Evolutionary conservation across 495 filamentous ascomycete species (phyloP).

Genomic region (Alectoria sarmentosa): DNA sequence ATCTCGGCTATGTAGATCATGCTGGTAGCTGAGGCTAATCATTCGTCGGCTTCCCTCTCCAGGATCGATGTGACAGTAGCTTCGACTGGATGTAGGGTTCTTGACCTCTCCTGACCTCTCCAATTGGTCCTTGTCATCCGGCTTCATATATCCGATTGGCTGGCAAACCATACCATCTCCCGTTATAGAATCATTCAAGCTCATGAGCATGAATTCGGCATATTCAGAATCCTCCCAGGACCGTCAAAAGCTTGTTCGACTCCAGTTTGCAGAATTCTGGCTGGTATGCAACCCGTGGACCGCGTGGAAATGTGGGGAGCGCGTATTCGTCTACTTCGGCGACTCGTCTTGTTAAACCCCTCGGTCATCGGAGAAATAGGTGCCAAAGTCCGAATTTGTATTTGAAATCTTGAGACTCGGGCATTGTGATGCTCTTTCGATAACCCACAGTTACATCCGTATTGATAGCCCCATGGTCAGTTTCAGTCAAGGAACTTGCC

Average conservation of each 20-base stretch:
- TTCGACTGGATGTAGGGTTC: not conserved
- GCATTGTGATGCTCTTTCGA: not conserved
- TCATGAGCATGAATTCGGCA: not conserved
- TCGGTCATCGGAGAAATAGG: not conserved
- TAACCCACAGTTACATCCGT: not conserved
- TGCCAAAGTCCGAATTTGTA: not conserved
- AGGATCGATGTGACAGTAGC: no score
- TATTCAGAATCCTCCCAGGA: not conserved
- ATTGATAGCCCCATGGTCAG: not conserved
- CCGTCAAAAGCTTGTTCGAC: not conserved
- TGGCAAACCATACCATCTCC: not conserved
- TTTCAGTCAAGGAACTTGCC: not conserved
- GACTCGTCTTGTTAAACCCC: not conserved
- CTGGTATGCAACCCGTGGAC: not conserved
- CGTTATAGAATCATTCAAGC: not conserved
- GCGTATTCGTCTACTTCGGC: not conserved
- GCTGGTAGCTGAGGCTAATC: not conserved
- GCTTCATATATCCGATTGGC: not conserved
- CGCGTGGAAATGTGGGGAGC: not conserved
- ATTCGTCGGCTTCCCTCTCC: not conserved
- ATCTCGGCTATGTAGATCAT: conserved; percentile 8
- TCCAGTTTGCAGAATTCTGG: not conserved
- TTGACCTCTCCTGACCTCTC: not conserved
- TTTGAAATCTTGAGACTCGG: not conserved
- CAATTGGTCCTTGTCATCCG: not conserved